A percentile compares a stretch with the other conserved stretches of the same genome.
Conservation (phyloP, 1,284 basidiomycete species). For the Apiotrichum akiyoshidainum region DNA sequence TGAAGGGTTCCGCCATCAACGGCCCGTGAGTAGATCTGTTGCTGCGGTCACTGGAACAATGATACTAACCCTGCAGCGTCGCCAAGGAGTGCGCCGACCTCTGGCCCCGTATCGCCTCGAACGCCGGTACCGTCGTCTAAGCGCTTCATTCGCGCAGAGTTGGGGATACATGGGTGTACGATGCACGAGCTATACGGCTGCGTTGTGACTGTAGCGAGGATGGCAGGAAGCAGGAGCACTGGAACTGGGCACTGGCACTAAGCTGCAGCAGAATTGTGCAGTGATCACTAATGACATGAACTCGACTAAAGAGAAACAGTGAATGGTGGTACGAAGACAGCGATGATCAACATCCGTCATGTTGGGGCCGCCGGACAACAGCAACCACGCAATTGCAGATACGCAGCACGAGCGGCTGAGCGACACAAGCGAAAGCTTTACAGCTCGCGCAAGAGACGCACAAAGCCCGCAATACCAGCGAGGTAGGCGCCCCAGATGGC, state of each 20-base stretch:
- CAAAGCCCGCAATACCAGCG: conserved; percentile 44
- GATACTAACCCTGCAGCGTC: conserved; percentile 34
- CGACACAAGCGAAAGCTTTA: background rate
- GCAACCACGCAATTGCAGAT: too few species aligned
- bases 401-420: too few species aligned
- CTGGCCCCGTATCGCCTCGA: conserved; percentile 99
- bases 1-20: conserved; percentile 99
- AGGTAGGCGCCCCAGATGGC: conserved; percentile 39
- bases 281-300: too few species aligned
- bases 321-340: too few species aligned
- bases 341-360: too few species aligned
- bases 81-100: conserved; percentile 71
- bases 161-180: conserved; percentile 25
- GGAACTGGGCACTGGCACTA: background rate
- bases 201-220: conserved; percentile 1
- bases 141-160: conserved; percentile 8
- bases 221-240: background rate
- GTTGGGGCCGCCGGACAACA: too few species aligned
- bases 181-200: conserved; percentile 24
- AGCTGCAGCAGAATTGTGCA: background rate
- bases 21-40: conserved; percentile 67
- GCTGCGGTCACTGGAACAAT: conserved; percentile 57
- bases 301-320: too few species aligned
- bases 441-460: conserved; percentile 16
- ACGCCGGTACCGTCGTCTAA: conserved; percentile 95